Conservation (phyloP, 495 filamentous ascomycete genomes). For the Lineolata rhizophorae region DNA sequence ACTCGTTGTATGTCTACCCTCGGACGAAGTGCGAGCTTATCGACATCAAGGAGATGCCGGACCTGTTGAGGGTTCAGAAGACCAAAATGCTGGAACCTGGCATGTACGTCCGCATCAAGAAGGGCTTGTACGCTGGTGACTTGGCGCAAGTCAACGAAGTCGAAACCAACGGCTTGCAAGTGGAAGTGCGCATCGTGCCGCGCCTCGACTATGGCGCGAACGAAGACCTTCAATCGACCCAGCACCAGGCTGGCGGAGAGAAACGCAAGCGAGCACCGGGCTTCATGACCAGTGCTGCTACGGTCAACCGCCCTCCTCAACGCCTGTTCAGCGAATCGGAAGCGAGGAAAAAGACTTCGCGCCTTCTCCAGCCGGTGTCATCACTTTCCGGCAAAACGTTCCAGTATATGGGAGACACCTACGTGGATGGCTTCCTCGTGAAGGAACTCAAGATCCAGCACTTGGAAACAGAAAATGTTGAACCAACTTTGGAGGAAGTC, state of each 20-base stretch:
- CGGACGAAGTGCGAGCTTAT: conserved; percentile 64
- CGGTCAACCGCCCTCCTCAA: conserved; percentile 50
- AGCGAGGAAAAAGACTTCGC: conserved; percentile 68
- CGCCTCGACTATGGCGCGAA: conserved; percentile 78
- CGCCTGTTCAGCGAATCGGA: conserved; percentile 85
- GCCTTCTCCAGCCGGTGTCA: conserved; percentile 36
- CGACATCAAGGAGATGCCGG: conserved; percentile 94
- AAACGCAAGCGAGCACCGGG: conserved; percentile 69
- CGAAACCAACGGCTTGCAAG: conserved; percentile 75
- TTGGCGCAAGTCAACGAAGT: conserved; percentile 87
- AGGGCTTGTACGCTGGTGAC: conserved; percentile 70
- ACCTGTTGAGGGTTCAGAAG: conserved; percentile 74
- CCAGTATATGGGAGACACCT: conserved; percentile 67
- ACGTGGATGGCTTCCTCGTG: conserved; percentile 78
- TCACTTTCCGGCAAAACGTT: conserved; percentile 45
- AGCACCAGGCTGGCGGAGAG: conserved; percentile 22
- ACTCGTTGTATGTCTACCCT: conserved; percentile 67
- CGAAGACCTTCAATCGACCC: conserved; percentile 47
- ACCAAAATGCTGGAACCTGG: conserved; percentile 69
- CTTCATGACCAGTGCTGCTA: conserved; percentile 19
- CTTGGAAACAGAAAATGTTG: conserved; percentile 66
- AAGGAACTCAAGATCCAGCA: conserved; percentile 84
- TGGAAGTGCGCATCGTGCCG: conserved; percentile 69
- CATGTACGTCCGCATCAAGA: conserved; percentile 75
- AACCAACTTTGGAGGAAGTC: conserved; percentile 85